Evolutionary conservation across 2,329 filamentous ascomycete species (phyloP).

Genomic region (Chalaropsis thielavioides): DNA sequence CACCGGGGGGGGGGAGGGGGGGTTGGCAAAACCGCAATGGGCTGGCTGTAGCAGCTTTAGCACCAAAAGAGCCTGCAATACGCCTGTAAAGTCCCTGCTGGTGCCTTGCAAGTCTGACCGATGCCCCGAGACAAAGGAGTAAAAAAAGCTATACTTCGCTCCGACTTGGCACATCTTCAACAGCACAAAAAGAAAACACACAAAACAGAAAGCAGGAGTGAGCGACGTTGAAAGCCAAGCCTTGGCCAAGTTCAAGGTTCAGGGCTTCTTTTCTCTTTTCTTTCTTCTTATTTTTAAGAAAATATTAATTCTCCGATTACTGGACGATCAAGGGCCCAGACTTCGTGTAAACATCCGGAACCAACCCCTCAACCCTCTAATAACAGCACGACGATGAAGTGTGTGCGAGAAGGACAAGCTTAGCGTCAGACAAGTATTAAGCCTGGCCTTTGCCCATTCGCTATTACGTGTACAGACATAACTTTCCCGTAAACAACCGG

Average conservation of each 20-base stretch:
- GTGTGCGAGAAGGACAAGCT: background rate
- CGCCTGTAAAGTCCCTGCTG: background rate
- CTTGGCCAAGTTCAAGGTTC: constrained; percentile 1
- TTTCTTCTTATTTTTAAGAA: background rate
- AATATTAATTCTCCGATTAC: background rate
- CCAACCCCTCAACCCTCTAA: background rate
- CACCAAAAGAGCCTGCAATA: background rate
- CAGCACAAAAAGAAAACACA: background rate
- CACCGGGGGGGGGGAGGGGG: no score
- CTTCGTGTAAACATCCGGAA: background rate
- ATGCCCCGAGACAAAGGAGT: background rate
- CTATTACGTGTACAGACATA: no score
- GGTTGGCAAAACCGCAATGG: background rate
- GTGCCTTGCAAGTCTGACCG: background rate
- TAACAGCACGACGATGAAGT: background rate
- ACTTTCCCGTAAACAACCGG: background rate
- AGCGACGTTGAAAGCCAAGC: constrained; percentile 1
- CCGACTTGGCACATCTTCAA: background rate
- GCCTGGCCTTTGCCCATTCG: background rate
- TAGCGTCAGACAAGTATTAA: background rate
- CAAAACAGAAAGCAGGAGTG: no score
- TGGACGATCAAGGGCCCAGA: background rate
- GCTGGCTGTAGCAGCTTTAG: background rate
- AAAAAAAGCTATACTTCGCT: background rate
- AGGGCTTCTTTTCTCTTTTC: background rate